These are phyloP conservation scores for Gnaphalium uliginosum DNA, from an alignment of 129 eudicot genomes.

Conservation along the genomic window DNA sequence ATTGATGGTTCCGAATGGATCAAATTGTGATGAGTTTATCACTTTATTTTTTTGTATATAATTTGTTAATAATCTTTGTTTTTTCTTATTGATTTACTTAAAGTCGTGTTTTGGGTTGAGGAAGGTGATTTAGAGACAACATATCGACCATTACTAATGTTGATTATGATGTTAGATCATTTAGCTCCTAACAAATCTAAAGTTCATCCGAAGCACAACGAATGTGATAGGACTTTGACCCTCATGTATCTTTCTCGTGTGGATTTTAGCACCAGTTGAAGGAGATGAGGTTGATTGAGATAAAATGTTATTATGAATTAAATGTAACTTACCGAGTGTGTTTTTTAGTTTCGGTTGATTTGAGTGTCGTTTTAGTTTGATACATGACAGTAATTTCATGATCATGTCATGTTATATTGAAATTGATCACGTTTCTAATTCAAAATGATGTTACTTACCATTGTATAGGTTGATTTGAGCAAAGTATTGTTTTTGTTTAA, in stretches of 20 bases:
- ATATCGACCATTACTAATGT: constrained; percentile 12
- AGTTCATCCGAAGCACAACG: constrained; percentile 5
- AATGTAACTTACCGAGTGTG: not conserved
- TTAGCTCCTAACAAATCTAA: constrained; percentile 20
- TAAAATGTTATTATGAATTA: not conserved
- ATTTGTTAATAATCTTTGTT: constrained; percentile 16
- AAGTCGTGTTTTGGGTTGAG: not conserved
- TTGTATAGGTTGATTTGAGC: constrained; percentile 4
- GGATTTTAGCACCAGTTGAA: not conserved
- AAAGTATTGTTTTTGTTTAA: no score
- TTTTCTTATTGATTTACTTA: not conserved
- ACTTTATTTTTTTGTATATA: constrained; percentile 17
- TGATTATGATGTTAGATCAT: constrained; percentile 24
- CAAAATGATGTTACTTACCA: not conserved
- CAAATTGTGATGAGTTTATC: constrained; percentile 35
- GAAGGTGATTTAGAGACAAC: constrained; percentile 10
- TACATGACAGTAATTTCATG: constrained; percentile 2
- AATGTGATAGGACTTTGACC: constrained; percentile 6
- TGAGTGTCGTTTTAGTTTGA: constrained; percentile 13
- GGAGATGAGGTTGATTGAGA: constrained; percentile 6
- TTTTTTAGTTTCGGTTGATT: not conserved
- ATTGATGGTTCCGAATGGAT: constrained; percentile 98
- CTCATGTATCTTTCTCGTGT: not conserved
- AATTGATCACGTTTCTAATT: not conserved
- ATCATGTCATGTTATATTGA: constrained; percentile 7